Percentiles rank a stretch among this genome's conserved stretches.
Evolutionary conservation across 2,329 filamentous ascomycete species (phyloP).

Genomic region (Epichloe elymi): DNA sequence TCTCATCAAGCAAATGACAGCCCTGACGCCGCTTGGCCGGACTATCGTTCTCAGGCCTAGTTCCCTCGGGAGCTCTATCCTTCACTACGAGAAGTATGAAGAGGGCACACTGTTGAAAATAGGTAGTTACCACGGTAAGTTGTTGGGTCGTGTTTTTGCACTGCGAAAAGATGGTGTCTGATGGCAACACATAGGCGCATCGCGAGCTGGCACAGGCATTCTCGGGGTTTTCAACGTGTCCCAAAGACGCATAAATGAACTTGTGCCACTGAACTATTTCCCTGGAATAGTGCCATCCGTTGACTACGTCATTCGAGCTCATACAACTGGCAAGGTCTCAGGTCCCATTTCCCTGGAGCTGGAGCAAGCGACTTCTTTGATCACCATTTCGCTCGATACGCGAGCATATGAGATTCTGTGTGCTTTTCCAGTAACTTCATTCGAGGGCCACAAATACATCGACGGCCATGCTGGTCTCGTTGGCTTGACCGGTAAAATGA

Average conservation of each 20-base stretch:
- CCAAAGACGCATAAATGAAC: slow-evolving; percentile 45
- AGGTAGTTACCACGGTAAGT: slow-evolving; percentile 58
- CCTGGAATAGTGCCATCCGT: slow-evolving; percentile 47
- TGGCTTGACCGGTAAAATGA: slow-evolving; percentile 80
- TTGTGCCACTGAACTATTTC: slow-evolving; percentile 60
- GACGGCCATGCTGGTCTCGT: slow-evolving; percentile 50
- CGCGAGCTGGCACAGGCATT: slow-evolving; percentile 58
- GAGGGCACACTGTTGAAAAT: slow-evolving; percentile 64
- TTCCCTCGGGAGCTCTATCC: slow-evolving; percentile 56
- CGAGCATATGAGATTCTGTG: slow-evolving; percentile 72
- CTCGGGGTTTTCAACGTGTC: slow-evolving; percentile 78
- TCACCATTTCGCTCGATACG: slow-evolving; percentile 49
- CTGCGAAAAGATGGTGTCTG: background rate
- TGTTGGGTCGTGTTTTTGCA: background rate
- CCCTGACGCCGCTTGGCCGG: slow-evolving; percentile 53
- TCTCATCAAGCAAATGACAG: slow-evolving; percentile 72
- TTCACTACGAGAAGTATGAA: slow-evolving; percentile 64
- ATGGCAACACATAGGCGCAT: slow-evolving; percentile 23
- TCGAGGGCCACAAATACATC: slow-evolving; percentile 28
- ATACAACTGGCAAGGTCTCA: slow-evolving; percentile 52
- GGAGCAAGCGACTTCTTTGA: slow-evolving; percentile 32
- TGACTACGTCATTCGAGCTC: slow-evolving; percentile 61
- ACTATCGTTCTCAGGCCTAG: slow-evolving; percentile 75
- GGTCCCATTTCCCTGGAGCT: slow-evolving; percentile 31
- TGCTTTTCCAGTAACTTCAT: slow-evolving; percentile 51